Conservation (phyloP, 108 stramenopile genomes). For the Nitzschia palea region DNA sequence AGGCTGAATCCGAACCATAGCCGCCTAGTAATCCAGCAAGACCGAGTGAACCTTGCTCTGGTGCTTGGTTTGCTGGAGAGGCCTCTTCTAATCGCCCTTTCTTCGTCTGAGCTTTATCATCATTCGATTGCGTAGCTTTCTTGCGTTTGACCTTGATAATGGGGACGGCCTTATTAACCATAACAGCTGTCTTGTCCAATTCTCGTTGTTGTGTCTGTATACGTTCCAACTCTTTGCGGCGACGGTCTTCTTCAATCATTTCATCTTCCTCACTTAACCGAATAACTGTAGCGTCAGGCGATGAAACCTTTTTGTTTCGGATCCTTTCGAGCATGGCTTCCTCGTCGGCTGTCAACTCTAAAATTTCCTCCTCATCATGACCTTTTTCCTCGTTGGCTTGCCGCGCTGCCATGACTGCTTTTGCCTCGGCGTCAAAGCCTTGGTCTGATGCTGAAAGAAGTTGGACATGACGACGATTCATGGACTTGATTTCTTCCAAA, state of each 20-base stretch:
- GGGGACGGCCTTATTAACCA: conserved; percentile 18
- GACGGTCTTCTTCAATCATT: conserved; percentile 49
- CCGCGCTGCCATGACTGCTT: conserved; percentile 57
- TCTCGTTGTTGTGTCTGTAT: conserved; percentile 41
- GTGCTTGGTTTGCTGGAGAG: not conserved
- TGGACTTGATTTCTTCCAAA: conserved; percentile 91
- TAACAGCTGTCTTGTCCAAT: conserved; percentile 5
- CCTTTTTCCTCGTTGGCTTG: conserved; percentile 34
- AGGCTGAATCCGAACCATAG: conserved; percentile 53
- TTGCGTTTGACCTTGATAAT: conserved; percentile 55
- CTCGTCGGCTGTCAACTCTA: too few relatives aligned
- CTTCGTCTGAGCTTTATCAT: not conserved
- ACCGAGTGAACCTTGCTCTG: conserved; percentile 13
- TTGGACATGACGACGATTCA: conserved; percentile 75
- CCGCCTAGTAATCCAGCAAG: conserved; percentile 60
- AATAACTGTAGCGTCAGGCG: conserved; percentile 19
- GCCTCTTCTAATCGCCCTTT: conserved; percentile 9
- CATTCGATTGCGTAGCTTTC: conserved; percentile 8
- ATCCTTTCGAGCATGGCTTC: too few relatives aligned
- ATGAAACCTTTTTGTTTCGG: not conserved
- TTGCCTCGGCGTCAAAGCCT: conserved; percentile 45
- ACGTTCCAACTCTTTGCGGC: conserved; percentile 44
- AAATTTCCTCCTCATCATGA: conserved; percentile 22
- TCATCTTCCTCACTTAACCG: conserved; percentile 72
- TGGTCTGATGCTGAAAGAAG: conserved; percentile 45